These are phyloP conservation scores for Noccaea caerulescens DNA, from an alignment of 345 rosid species.

Conservation along the genomic window DNA sequence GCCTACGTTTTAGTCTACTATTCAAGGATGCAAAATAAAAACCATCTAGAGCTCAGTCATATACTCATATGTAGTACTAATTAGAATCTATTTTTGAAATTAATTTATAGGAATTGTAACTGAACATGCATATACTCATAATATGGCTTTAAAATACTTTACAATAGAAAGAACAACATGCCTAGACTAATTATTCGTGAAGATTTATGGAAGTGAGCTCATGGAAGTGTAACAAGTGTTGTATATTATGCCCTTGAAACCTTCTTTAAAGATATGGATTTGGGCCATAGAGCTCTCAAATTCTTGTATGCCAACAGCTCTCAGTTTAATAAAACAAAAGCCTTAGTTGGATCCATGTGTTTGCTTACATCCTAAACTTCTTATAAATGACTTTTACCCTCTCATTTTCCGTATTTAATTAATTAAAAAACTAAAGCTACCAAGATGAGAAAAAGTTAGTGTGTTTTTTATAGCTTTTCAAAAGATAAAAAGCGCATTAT, in stretches of 20 bases:
- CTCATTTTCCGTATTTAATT: not conserved
- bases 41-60: not conserved
- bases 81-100: not conserved
- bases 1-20: slow-evolving; percentile 2
- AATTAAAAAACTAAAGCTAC: slow-evolving; percentile 11
- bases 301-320: not conserved
- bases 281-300: slow-evolving; percentile 17
- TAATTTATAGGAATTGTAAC: not conserved
- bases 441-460: slow-evolving; percentile 40
- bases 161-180: too few species aligned
- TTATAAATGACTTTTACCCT: slow-evolving; percentile 5
- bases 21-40: not conserved
- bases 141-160: not conserved
- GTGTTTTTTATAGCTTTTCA: slow-evolving; percentile 35
- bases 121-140: not conserved
- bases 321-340: slow-evolving; percentile 14
- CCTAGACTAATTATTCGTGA: not conserved
- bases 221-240: not conserved
- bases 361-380: slow-evolving; percentile 10
- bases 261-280: not conserved
- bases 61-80: not conserved
- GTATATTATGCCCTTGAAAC: not conserved
- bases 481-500: slow-evolving; percentile 31
- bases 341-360: slow-evolving; percentile 14
- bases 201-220: not conserved